phyloP scores from a whole-genome alignment of 2,329 filamentous ascomycete species.

The Cordyceps cateniannulata region DNA sequence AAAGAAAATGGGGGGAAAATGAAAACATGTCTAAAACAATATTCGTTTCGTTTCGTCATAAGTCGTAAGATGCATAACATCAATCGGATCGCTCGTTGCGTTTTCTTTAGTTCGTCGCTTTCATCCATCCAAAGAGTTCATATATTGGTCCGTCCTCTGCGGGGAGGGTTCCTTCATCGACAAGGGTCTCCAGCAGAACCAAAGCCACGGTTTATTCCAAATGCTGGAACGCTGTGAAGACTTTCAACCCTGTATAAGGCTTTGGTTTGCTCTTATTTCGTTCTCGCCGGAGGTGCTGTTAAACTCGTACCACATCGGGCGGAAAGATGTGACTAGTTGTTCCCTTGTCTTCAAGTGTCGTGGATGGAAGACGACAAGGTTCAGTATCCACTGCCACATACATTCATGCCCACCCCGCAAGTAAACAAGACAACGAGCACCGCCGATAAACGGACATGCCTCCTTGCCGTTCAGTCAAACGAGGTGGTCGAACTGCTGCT shows the following conservation, averaged over 20 bases:
- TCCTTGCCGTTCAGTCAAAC: slow-evolving; percentile 39
- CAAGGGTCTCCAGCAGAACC: not conserved
- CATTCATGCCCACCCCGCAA: not conserved
- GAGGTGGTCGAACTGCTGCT: slow-evolving; percentile 58
- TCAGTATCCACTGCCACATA: not conserved
- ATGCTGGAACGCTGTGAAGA: slow-evolving; percentile 30
- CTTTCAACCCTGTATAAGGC: slow-evolving; percentile 30
- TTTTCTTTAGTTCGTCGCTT: slow-evolving; percentile 13
- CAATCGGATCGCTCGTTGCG: slow-evolving; percentile 13
- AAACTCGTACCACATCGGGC: not conserved
- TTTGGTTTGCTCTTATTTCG: not conserved
- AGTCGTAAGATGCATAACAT: slow-evolving; percentile 18
- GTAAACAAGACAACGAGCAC: not conserved
- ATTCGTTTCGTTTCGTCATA: slow-evolving; percentile 21
- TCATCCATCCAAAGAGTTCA: slow-evolving; percentile 7
- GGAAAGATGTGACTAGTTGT: not conserved
- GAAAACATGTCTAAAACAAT: slow-evolving; percentile 15
- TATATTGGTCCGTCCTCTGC: not conserved
- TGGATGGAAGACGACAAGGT: not conserved
- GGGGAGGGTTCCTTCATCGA: not conserved
- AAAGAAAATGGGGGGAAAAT: not conserved
- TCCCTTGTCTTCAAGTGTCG: not conserved
- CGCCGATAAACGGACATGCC: not conserved
- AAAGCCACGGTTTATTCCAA: slow-evolving; percentile 22
- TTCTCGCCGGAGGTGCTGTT: not conserved